Base-by-base conservation (phyloP, 108 stramenopile species). In the Skeletonema grethae region DNA sequence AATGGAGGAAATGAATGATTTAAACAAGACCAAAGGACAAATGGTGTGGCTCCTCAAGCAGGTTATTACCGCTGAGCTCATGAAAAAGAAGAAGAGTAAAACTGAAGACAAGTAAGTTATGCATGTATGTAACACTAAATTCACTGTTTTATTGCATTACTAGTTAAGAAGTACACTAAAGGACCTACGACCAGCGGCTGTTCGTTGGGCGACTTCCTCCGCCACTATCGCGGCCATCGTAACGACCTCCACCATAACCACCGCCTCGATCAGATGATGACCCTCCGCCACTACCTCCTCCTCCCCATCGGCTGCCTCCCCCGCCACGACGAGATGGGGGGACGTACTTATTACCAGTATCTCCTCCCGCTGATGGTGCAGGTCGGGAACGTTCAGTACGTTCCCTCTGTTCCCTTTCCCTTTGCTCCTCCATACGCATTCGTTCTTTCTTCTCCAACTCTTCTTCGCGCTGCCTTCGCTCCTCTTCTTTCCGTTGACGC, bases 321-420 rank as follows among this genome's bases (percentile, higher is more conserved):
- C 50, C 57, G 11, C 82, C 82, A 39, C 90, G 85, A 53, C 76
- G 75, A 0, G 87, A 75, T 9, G 93, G 93, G 13, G 93, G 93
- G 13, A 94, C 80, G 65, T 91, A 94, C 34, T 80, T 87, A 12
- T 75, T 67, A 32, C 77, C 86, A 10, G 74, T 67, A 30, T 12
- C 59, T 25, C 18, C 72, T 53, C 20, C 50, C n/a, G 50, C 50
- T 5, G 20, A 22, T 6, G 50, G 50, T 5, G 50, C 50, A 53
- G 50, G 50, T 53, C 22, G 50, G 16, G 50, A 53, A 24, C 50
- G 50, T 53, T 53, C 50, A 24, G 50, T 24, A 53, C 50, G 50
- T 31, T 70, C 72, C 39, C 62, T 28, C 61, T 38, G 32, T 34
- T 56, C 61, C 57, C 59, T 24, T 28, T 72, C 41, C 57, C 76